These are phyloP conservation scores for Globisporangium spiculum DNA, from an alignment of 352 stramenopile species.

Conservation along the genomic window DNA sequence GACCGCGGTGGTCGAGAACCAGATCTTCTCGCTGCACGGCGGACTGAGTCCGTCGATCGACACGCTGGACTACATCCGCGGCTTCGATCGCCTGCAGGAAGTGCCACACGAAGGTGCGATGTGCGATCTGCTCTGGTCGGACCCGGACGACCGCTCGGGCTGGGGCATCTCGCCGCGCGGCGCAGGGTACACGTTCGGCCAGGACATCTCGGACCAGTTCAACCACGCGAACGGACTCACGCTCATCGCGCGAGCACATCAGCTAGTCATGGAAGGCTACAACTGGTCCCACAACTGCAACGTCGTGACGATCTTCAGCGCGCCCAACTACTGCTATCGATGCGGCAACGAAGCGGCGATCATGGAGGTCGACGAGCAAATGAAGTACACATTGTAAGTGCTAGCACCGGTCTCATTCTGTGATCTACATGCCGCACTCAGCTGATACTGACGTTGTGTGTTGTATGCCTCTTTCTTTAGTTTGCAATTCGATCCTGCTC, in stretches of 20 bases:
- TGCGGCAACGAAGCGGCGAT: conserved; percentile 98
- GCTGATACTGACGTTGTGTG: conserved; percentile 11
- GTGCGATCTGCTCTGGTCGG: conserved; percentile 98
- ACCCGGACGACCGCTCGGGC: conserved; percentile 93
- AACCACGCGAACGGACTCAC: conserved; percentile 92
- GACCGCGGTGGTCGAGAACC: conserved; percentile 94
- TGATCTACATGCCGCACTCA: background rate
- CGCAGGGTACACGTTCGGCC: conserved; percentile 92
- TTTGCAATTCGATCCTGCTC: conserved; percentile 95
- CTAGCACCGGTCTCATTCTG: conserved; percentile 15
- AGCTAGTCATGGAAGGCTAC: conserved; percentile 93
- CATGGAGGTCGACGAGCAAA: conserved; percentile 95
- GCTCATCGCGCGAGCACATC: conserved; percentile 92
- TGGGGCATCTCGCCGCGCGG: conserved; percentile 95
- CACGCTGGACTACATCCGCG: conserved; percentile 92
- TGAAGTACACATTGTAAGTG: conserved; percentile 95
- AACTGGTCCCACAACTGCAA: conserved; percentile 96
- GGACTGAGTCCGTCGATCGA: conserved; percentile 87
- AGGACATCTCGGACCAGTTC: conserved; percentile 92
- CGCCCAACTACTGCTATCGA: conserved; percentile 99
- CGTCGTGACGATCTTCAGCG: conserved; percentile 98
- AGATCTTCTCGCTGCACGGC: conserved; percentile 88
- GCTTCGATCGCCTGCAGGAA: conserved; percentile 94
- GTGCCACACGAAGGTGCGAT: conserved; percentile 97
- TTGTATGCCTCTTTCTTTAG: conserved; percentile 27